Percentiles rank a stretch among this genome's conserved stretches.
Conservation (phyloP, 2,329 filamentous ascomycete genomes). For the Alternaria longipes region DNA sequence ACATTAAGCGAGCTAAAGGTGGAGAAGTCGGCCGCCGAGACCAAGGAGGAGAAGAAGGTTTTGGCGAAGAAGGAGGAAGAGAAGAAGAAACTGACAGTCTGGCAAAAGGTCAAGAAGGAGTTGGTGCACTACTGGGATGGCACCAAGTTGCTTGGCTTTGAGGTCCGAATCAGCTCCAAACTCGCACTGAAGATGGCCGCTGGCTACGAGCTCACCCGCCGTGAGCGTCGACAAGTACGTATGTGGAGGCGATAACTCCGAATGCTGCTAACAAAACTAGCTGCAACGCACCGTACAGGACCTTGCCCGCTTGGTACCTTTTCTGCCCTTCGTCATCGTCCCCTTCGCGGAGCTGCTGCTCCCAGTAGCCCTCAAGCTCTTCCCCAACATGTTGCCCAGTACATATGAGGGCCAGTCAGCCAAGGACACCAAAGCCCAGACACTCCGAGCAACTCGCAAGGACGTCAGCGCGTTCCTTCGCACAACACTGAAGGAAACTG, state of each 20-base stretch:
- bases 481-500: slow-evolving; percentile 90
- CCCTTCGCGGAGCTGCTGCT: slow-evolving; percentile 94
- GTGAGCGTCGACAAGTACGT: slow-evolving; percentile 83
- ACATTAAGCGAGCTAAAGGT: slow-evolving; percentile 70
- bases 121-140: slow-evolving; percentile 97
- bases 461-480: slow-evolving; percentile 92
- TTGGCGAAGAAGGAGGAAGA: slow-evolving; percentile 70
- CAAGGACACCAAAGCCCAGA: slow-evolving; percentile 86
- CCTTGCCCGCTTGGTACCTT: slow-evolving; percentile 89
- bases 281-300: slow-evolving; percentile 93
- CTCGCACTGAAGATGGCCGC: slow-evolving; percentile 97
- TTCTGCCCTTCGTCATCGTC: slow-evolving; percentile 96
- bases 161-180: slow-evolving; percentile 90
- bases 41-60: slow-evolving; percentile 63
- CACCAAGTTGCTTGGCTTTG: slow-evolving; percentile 90
- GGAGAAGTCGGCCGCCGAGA: slow-evolving; percentile 63
- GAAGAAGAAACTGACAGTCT: slow-evolving; percentile 85
- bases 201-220: slow-evolving; percentile 92
- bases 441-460: slow-evolving; percentile 84
- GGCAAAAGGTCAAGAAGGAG: slow-evolving; percentile 96
- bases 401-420: slow-evolving; percentile 94
- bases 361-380: slow-evolving; percentile 89
- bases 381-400: slow-evolving; percentile 96
- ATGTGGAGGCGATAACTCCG: not conserved
- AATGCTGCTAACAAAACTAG: slow-evolving; percentile 48